Base-by-base conservation (phyloP, 2,329 filamentous ascomycete species). In the Shiraia sp. region DNA sequence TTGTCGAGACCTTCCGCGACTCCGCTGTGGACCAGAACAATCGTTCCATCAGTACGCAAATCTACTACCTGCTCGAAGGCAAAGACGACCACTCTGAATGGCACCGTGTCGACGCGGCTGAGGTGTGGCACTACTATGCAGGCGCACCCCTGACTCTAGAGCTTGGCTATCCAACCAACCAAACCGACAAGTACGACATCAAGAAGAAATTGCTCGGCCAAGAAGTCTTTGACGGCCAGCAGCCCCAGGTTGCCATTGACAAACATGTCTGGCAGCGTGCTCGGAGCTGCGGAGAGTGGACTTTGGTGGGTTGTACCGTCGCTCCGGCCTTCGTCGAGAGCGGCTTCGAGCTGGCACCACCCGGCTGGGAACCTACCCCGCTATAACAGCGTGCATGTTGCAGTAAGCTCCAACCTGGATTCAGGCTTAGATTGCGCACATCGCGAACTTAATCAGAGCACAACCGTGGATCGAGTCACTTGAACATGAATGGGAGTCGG, bases 81-180 rank as follows among this genome's bases (percentile, higher is more conserved):
- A 47, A 60, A 6, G 59, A 49, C 1, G 49, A 45, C 9, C 71
- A 68, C 13, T 80, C 77, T 3, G 57, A 71, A 42, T 80, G 76
- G 77, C 77, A 80, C 58, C 73, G 74, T 4, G 71, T 77, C 45
- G 51, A 57, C 34, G 75, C 78, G 40, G 72, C 73, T 2, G 72
- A 80, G 53, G 59, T 77, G 7, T 80, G 78, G 78, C 78, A 80
- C 52, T 72, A 76, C 63, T 79, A 79, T 36, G 77, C 75, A 7
- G 78, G 78, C 4, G 75, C 77, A 6, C 77, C 77, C 1, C 55
- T 80, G 34, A 68, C 58, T 9, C 57, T 79, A 8, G 74, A 69
- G 2, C 60, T 79, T 0, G 75, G 75, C 2, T 59, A 54, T 28
- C 39, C 47, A 19, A 44, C 36, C n/a, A 25, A 57, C 10, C 16